A percentile compares a stretch with the other conserved stretches of the same genome.
Conservation (phyloP, 2,329 filamentous ascomycete species). For the Xylaria digitata region DNA sequence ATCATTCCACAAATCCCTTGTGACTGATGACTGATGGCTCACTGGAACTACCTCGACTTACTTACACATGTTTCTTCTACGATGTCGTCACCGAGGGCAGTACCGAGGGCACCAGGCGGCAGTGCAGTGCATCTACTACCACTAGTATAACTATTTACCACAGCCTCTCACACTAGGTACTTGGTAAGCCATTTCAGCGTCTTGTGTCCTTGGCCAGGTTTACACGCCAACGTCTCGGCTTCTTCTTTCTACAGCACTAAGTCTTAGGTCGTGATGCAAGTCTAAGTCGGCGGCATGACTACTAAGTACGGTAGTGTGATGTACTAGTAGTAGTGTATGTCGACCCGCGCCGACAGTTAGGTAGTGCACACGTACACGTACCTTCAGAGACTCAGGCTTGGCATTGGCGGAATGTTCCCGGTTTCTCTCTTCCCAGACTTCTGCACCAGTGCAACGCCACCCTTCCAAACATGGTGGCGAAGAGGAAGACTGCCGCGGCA, state of each 20-base stretch:
- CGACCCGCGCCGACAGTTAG: neutral
- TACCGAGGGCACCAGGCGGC: neutral
- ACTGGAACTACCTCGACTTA: neutral
- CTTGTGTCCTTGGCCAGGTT: conserved; percentile 12
- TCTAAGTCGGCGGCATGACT: conserved; percentile 28
- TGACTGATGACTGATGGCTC: conserved; percentile 6
- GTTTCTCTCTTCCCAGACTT: conserved; percentile 8
- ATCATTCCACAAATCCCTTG: conserved; percentile 16
- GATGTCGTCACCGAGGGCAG: conserved; percentile 27
- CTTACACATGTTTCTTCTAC: neutral
- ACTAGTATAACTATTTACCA: neutral
- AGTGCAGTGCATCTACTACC: neutral
- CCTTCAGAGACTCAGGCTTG: conserved; percentile 16
- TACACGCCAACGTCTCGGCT: conserved; percentile 25
- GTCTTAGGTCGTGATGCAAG: conserved; percentile 32
- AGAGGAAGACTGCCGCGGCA: conserved; percentile 3
- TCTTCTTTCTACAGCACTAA: conserved; percentile 29
- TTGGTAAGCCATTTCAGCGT: conserved; percentile 5
- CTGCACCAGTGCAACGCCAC: conserved; percentile 12
- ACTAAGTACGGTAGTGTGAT: too few species aligned
- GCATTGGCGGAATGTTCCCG: conserved; percentile 29
- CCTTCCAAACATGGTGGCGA: conserved; percentile 1
- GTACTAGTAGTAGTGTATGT: neutral
- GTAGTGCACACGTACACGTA: neutral
- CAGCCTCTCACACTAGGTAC: neutral